These are phyloP conservation scores for Debaryomycetaceae sp. DNA, from an alignment of 1,139 yeast genomes.

Conservation along the genomic window DNA sequence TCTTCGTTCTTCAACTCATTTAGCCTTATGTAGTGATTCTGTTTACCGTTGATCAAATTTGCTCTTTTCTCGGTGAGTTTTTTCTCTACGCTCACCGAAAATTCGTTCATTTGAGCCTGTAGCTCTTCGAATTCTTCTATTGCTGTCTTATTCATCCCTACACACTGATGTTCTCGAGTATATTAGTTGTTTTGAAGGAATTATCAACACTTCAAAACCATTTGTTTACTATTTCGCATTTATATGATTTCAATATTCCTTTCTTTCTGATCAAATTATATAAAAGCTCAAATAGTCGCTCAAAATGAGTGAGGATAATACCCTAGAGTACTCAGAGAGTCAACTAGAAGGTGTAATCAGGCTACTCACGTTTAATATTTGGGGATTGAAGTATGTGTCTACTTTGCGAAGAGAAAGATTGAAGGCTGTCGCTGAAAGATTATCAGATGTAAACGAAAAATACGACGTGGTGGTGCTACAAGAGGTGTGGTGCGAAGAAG, in stretches of 20 bases:
- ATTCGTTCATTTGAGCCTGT: conserved; percentile 28
- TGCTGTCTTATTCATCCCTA: conserved; percentile 8
- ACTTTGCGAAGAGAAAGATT: conserved; percentile 64
- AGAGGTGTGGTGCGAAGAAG: conserved; percentile 88
- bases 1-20: conserved; percentile 29
- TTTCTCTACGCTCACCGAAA: conserved; percentile 23
- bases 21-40: conserved; percentile 25
- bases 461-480: conserved; percentile 89
- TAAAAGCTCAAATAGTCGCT: too few species aligned
- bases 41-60: conserved; percentile 25
- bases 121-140: conserved; percentile 23
- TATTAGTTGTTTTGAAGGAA: not conserved
- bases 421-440: conserved; percentile 65
- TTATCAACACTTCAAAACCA: not conserved
- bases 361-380: conserved; percentile 67
- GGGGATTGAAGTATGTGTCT: conserved; percentile 89
- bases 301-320: not conserved
- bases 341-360: not conserved
- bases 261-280: not conserved
- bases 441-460: conserved; percentile 42
- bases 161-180: not conserved
- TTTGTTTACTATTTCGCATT: conserved; percentile 2
- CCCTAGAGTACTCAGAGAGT: not conserved
- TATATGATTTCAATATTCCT: not conserved
- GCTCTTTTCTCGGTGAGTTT: conserved; percentile 25